Conservation (phyloP, 306 rosid species). For the Citrullus colocynthis region DNA sequence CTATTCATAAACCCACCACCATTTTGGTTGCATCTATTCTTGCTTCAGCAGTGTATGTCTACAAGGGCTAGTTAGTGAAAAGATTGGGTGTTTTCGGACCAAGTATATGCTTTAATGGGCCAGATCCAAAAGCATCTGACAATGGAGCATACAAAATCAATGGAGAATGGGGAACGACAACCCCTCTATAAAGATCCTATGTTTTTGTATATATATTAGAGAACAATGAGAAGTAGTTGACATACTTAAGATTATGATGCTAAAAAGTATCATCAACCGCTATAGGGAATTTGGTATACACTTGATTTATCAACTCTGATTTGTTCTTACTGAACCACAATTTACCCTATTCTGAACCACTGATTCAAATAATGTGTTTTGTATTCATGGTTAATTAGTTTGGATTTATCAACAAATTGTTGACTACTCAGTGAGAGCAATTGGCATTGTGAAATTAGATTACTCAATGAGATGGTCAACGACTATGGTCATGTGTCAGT, state of each 20-base stretch:
- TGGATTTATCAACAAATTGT: background rate
- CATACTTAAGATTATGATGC: background rate
- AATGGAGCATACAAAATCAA: background rate
- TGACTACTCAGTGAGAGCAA: background rate
- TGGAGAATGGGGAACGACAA: background rate
- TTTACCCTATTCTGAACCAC: background rate
- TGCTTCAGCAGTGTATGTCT: background rate
- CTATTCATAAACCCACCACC: background rate
- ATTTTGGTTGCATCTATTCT: background rate
- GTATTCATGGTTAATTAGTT: background rate
- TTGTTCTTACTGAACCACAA: background rate
- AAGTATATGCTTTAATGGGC: background rate
- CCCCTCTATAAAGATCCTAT: background rate
- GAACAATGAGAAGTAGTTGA: background rate
- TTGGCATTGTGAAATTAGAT: background rate
- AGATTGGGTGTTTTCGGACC: background rate
- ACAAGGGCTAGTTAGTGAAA: background rate
- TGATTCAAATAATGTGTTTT: background rate
- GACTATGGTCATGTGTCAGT: background rate
- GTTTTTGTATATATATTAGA: background rate
- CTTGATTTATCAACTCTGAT: background rate
- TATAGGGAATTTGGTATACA: background rate
- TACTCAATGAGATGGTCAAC: background rate
- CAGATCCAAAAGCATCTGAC: background rate
- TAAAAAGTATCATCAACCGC: background rate